Base-by-base conservation (phyloP, 108 stramenopile species). In the Cyclotella sp. region DNA sequence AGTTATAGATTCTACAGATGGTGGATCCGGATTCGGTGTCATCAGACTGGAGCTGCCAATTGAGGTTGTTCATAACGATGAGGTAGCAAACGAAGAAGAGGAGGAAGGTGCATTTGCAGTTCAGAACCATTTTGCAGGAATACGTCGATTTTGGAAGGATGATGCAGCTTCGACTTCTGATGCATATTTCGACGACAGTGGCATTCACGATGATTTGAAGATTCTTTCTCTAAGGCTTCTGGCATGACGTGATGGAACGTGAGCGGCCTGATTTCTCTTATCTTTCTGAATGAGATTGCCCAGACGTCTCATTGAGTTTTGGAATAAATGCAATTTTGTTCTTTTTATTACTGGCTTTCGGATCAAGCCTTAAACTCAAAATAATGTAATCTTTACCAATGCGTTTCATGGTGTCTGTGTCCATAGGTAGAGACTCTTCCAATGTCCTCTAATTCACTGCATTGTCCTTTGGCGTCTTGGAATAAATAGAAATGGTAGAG, bases 41-140 rank as follows among this genome's bases (percentile, higher is more conserved):
- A 80, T 80, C 60, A 47, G 68, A 72, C 44, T 82, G 63, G 76
- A 82, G 42, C n/a, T 82, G 24, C 81, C 81, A 9, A 72, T 76
- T 51, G 64, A 77, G 60, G 70, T 82, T 49, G 81, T 77, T 49
- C 76, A 82, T 34, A 41, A 52, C 43, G 49, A 53, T 64, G 72
- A 43, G 43, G 70, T 42, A 49, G 40, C 30, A 39, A 55, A 58
- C 34, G 76, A 65, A 39, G 42, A 49, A 44, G 26, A 44, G 30
- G 71, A 70, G 14, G 70, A 49, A 15, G 67, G 19, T 1, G 29
- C 59, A 15, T 27, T 68, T 41, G 58, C 63, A 29, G 63, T 65
- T 14, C 43, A 67, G 47, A 30, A 22, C n/a, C 28, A 47, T 10
- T 26, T 51, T 52, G n/a, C 61, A 15, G 67, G 22, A 3, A 61